Conservation (phyloP, 2,329 filamentous ascomycete genomes). For the Alternaria burnsii region DNA sequence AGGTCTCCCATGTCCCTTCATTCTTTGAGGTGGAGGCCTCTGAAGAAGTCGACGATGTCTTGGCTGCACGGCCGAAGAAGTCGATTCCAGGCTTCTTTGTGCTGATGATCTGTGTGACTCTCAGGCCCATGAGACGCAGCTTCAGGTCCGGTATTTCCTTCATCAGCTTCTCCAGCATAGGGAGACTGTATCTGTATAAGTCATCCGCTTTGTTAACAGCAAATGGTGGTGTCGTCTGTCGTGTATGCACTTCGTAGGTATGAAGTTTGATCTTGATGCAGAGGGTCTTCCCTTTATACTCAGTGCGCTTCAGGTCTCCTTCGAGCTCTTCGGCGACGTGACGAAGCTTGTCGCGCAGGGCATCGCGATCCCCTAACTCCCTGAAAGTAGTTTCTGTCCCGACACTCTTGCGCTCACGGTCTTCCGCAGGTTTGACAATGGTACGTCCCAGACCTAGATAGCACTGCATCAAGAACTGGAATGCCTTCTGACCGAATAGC, state of each 20-base stretch:
- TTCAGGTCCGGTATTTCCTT: constrained; percentile 82
- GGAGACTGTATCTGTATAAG: constrained; percentile 80
- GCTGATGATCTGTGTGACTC: constrained; percentile 86
- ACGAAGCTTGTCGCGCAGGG: constrained; percentile 79
- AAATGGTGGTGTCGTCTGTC: constrained; percentile 78
- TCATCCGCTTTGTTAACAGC: constrained; percentile 79
- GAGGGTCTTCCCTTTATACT: constrained; percentile 89
- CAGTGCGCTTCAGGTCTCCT: constrained; percentile 79
- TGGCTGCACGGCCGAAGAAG: constrained; percentile 73
- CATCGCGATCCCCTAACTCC: constrained; percentile 74
- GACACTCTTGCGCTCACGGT: constrained; percentile 90
- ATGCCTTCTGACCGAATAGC: constrained; percentile 91
- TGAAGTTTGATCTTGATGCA: constrained; percentile 93
- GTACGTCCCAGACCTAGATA: constrained; percentile 89
- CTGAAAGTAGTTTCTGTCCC: constrained; percentile 92
- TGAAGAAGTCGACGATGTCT: constrained; percentile 15
- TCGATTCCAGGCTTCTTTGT: constrained; percentile 81
- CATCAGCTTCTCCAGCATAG: constrained; percentile 84
- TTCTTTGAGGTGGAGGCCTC: constrained; percentile 23
- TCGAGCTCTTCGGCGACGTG: constrained; percentile 85
- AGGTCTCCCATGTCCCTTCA: constrained; percentile 68
- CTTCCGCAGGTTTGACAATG: constrained; percentile 82
- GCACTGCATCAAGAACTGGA: constrained; percentile 82
- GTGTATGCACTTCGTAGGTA: constrained; percentile 88
- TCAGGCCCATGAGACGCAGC: constrained; percentile 84